Base-by-base conservation (phyloP, 345 rosid genomes). In the Populus alba region DNA sequence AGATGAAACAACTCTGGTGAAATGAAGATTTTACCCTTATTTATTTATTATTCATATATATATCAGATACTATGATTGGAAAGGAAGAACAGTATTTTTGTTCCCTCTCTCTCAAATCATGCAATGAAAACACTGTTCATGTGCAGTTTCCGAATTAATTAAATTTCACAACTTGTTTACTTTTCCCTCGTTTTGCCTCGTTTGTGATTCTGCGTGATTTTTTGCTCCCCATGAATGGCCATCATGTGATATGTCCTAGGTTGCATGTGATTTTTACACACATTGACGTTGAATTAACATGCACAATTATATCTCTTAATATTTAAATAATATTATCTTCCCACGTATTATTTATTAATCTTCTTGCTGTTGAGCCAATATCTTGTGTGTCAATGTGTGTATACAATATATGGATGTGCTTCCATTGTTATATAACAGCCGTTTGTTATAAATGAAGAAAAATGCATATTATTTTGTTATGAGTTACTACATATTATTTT, bases 171-270 rank as follows among this genome's bases (percentile, higher is more conserved):
- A 25, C 35, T 43, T 85, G 63, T 74, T 68, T 71, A 49, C 84
- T 75, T 86, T 84, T 41, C 47, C 47, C 47, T 10, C 12, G 47
- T 41, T 41, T 79, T 43, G 70, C 35, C 33, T 74, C 78, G 72
- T 55, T 77, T 76, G 68, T 79, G 89, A 87, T 87, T 83, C 87
- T 85, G 71, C 87, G 67, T 45, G 90, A 87, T 90, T 76, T 78
- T 80, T 83, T 87, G 91, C 90, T 83, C 89, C 91, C 91, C 81
- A 87, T 87, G 88, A 81, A 78, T 85, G 85, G 33, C 81, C 82
- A 80, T 81, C 83, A 80, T 81, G 77, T 71, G 78, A 20, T 22
- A 37, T 73, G 75, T 35, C 83, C 81, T 75, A 78, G 79, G 76
- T 75, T 83, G 77, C 84, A 83, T 77, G 84, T 74, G 84, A 77